Conservation (phyloP, 2,329 filamentous ascomycete species). For the Alternaria triticina region DNA sequence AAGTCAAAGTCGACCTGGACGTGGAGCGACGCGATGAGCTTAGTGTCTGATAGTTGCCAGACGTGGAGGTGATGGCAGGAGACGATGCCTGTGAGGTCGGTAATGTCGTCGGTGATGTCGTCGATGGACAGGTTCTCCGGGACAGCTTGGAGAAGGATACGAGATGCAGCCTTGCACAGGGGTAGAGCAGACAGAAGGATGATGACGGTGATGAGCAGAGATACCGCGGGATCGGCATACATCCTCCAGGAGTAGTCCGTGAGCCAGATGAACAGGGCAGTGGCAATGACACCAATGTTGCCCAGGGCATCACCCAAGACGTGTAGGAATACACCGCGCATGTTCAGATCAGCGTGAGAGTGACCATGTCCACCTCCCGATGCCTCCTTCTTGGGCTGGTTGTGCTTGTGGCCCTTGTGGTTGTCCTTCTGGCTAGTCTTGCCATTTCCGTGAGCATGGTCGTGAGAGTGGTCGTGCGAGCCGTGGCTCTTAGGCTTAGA, state of each 20-base stretch:
- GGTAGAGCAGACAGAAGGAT: conserved; percentile 77
- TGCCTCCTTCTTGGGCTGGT: conserved; percentile 69
- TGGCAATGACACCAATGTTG: conserved; percentile 83
- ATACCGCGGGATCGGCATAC: conserved; percentile 92
- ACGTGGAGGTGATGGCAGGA: conserved; percentile 96
- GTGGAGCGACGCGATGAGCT: conserved; percentile 91
- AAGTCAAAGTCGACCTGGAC: conserved; percentile 92
- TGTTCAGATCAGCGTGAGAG: conserved; percentile 88
- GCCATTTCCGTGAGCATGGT: conserved; percentile 14
- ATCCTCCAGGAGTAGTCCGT: conserved; percentile 80
- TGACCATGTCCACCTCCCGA: conserved; percentile 71
- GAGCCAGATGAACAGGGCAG: conserved; percentile 89
- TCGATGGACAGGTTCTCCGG: conserved; percentile 86
- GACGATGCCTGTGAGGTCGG: conserved; percentile 80
- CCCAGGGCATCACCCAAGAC: conserved; percentile 83
- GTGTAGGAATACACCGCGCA: conserved; percentile 76
- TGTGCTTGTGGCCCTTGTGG: conserved; percentile 82
- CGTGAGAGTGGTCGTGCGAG: conserved; percentile 16
- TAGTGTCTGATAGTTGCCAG: conserved; percentile 96
- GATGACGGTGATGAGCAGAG: conserved; percentile 86
- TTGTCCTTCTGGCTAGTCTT: conserved; percentile 34
- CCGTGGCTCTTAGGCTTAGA: conserved; percentile 39
- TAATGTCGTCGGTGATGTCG: conserved; percentile 91
- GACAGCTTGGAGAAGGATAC: conserved; percentile 92
- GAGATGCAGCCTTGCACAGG: conserved; percentile 77